These are phyloP conservation scores for Suillus discolor DNA, from an alignment of 768 basidiomycete genomes.

Conservation along the genomic window DNA sequence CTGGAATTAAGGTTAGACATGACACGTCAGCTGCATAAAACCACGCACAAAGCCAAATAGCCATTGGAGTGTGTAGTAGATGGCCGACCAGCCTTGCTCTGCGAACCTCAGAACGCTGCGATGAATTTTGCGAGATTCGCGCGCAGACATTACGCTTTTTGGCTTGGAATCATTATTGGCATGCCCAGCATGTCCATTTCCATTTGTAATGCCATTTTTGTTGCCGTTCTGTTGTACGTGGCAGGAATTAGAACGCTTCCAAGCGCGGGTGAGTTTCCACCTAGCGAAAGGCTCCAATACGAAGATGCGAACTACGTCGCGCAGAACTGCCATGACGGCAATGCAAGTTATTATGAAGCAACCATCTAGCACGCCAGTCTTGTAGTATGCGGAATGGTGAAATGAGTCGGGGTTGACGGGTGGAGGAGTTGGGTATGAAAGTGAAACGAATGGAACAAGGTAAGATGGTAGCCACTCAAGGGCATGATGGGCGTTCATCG, in stretches of 20 bases:
- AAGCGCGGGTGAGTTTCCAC: constrained; percentile 68
- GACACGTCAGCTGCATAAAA: constrained; percentile 15
- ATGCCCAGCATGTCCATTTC: constrained; percentile 35
- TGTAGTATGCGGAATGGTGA: constrained; percentile 68
- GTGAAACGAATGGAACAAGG: constrained; percentile 67
- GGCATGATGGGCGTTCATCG: constrained; percentile 40
- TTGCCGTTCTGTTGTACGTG: constrained; percentile 21
- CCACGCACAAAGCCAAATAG: constrained; percentile 79
- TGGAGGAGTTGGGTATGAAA: constrained; percentile 65
- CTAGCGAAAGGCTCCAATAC: constrained; percentile 82
- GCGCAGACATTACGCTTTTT: constrained; percentile 30
- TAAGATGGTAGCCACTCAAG: constrained; percentile 52
- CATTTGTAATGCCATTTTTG: constrained; percentile 36
- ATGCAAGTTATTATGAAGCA: constrained; percentile 83
- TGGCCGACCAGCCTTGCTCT: constrained; percentile 90
- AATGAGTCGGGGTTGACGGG: constrained; percentile 73
- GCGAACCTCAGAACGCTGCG: constrained; percentile 85
- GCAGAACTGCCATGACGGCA: constrained; percentile 81
- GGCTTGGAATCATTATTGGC: constrained; percentile 25
- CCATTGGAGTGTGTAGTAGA: constrained; percentile 82
- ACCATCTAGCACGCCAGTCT: constrained; percentile 73
- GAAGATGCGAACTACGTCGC: constrained; percentile 75
- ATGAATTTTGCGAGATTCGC: constrained; percentile 62
- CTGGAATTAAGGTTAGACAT: constrained; percentile 42
- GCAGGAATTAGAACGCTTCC: constrained; percentile 29